These are phyloP conservation scores for Yamadazyma songkhlaensis DNA, from an alignment of 1,139 yeast genomes.

Conservation along the genomic window DNA sequence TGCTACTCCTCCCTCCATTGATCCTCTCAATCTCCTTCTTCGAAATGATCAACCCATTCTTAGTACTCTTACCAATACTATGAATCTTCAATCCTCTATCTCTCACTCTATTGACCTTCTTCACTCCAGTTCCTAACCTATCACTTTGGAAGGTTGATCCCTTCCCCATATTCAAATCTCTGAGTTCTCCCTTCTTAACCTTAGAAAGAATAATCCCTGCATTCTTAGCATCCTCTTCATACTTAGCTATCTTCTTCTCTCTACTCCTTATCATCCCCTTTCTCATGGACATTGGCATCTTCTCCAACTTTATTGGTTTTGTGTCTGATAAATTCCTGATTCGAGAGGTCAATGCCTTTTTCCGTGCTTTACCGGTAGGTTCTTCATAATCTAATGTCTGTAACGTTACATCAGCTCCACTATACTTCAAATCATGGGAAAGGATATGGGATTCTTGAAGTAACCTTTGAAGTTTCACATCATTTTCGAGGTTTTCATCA, in stretches of 20 bases:
- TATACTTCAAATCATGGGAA: conserved; percentile 50
- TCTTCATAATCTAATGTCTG: conserved; percentile 64
- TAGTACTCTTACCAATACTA: conserved; percentile 74
- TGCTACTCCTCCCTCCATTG: conserved; percentile 12
- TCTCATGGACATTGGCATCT: conserved; percentile 85
- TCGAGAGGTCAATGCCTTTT: conserved; percentile 69
- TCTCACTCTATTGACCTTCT: conserved; percentile 38
- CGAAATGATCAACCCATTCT: conserved; percentile 78
- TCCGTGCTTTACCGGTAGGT: conserved; percentile 78
- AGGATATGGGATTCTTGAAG: conserved; percentile 84
- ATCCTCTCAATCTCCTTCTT: conserved; percentile 62
- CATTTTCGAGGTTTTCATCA: conserved; percentile 65
- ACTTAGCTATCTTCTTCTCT: conserved; percentile 48
- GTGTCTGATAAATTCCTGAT: conserved; percentile 54
- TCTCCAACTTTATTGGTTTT: conserved; percentile 52
- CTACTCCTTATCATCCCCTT: conserved; percentile 74
- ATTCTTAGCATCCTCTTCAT: conserved; percentile 76
- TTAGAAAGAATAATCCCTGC: conserved; percentile 82
- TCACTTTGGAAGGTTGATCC: conserved; percentile 52
- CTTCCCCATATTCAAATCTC: conserved; percentile 54
- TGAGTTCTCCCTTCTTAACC: conserved; percentile 60
- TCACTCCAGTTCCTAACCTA: conserved; percentile 54
- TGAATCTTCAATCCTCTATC: conserved; percentile 80
- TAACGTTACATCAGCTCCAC: conserved; percentile 78
- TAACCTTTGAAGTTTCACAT: conserved; percentile 77